Percentiles rank a stretch among this genome's conserved stretches.
Conservation (phyloP, 2,329 filamentous ascomycete species). For the Trichothecium roseum region DNA sequence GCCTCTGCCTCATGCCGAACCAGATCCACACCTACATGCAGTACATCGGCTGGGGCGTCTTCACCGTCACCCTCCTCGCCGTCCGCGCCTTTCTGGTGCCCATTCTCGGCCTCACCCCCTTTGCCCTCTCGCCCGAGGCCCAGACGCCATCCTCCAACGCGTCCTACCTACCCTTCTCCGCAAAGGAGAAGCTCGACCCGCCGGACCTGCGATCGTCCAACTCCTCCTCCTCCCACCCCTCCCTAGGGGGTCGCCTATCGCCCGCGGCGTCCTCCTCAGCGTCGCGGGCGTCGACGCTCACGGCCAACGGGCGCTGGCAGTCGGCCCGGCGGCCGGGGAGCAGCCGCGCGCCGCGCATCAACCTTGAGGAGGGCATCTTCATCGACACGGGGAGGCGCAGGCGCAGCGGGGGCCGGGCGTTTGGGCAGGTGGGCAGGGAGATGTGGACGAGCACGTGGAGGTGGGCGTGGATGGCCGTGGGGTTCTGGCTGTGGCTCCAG, state of each 20-base stretch:
- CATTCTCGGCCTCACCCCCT: constrained; percentile 39
- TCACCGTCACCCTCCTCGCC: constrained; percentile 38
- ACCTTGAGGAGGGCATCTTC: constrained; percentile 40
- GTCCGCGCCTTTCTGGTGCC: constrained; percentile 48
- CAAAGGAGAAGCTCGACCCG: constrained; percentile 43
- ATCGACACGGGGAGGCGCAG: constrained; percentile 24
- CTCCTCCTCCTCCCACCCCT: too few species aligned
- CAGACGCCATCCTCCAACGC: constrained; percentile 8
- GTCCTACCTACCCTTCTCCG: constrained; percentile 35
- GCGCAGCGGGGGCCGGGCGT: constrained; percentile 18
- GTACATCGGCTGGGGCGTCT: constrained; percentile 56
- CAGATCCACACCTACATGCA: constrained; percentile 75
- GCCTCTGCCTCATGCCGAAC: constrained; percentile 83
- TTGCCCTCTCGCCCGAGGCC: constrained; percentile 35
- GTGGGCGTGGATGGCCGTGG: constrained; percentile 51
- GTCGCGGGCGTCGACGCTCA: constrained; percentile 24
- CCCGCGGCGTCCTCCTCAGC: constrained; percentile 18
- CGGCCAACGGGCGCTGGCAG: constrained; percentile 15
- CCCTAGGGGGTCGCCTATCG: too few species aligned
- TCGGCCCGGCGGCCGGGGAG: constrained; percentile 15
- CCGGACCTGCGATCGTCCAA: constrained; percentile 12
- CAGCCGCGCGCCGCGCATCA: constrained; percentile 40
- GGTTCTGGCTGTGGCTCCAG: constrained; percentile 58
- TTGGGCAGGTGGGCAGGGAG: constrained; percentile 45
- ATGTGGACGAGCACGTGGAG: constrained; percentile 50